These are phyloP conservation scores for Immersiporthe knoxdaviesiana DNA, from an alignment of 2,329 filamentous ascomycete genomes.

Conservation along the genomic window DNA sequence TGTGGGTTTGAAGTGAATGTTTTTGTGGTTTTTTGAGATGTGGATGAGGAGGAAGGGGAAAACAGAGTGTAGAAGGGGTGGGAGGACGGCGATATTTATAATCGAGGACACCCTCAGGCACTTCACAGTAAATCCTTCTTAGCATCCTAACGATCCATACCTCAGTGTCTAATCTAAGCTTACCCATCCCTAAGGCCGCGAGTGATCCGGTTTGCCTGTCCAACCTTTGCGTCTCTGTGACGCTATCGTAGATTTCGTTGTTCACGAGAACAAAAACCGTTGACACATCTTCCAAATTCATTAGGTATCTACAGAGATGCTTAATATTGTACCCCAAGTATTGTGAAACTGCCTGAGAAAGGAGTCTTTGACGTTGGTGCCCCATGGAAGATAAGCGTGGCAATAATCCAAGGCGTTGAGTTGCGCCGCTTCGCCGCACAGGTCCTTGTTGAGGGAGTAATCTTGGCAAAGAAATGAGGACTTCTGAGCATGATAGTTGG, in stretches of 20 bases:
- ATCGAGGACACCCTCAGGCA: not conserved
- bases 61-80: not conserved
- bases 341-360: conserved; percentile 22
- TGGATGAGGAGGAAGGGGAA: conserved; percentile 31
- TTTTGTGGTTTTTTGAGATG: conserved; percentile 24
- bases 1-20: conserved; percentile 27
- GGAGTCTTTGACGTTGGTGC: not conserved
- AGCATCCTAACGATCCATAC: not conserved
- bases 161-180: not conserved
- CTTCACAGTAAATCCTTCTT: not conserved
- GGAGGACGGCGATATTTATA: conserved; percentile 35
- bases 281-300: conserved; percentile 5
- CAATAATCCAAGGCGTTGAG: too few species aligned
- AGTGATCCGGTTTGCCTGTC: too few species aligned
- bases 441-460: not conserved
- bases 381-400: not conserved
- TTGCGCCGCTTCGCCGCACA: not conserved
- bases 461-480: not conserved
- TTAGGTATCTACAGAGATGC: not conserved
- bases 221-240: not conserved
- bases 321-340: conserved; percentile 21
- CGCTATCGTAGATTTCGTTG: not conserved
- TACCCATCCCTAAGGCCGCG: not conserved
- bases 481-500: not conserved
- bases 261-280: not conserved